phyloP scores from a whole-genome alignment of 2,329 filamentous ascomycete species.

The Ophiocordyceps camponoti-floridani region DNA sequence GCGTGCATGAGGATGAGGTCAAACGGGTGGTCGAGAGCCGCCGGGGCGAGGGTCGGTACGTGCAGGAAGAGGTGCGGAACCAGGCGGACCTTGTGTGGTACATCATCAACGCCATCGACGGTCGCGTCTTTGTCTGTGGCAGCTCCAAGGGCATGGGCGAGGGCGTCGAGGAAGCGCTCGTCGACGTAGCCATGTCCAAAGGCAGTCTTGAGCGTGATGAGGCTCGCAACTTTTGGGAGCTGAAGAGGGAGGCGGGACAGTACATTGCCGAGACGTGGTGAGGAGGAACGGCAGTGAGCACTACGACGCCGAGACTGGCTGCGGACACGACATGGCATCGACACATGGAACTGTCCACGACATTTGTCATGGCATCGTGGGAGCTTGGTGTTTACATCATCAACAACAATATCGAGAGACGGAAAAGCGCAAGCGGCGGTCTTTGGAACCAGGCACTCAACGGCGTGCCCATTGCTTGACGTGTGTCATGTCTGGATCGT shows the following conservation, averaged over 20 bases:
- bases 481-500: too few relatives aligned
- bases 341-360: too few relatives aligned
- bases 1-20: slow-evolving; percentile 74
- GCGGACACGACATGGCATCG: too few relatives aligned
- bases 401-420: neutral
- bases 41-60: slow-evolving; percentile 68
- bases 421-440: neutral
- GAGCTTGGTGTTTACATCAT: too few relatives aligned
- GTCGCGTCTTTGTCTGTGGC: slow-evolving; percentile 89
- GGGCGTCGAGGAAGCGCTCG: slow-evolving; percentile 72
- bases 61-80: slow-evolving; percentile 82
- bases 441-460: neutral
- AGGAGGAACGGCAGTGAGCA: neutral
- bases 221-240: slow-evolving; percentile 72
- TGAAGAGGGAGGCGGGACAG: slow-evolving; percentile 83
- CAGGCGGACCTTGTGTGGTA: slow-evolving; percentile 98
- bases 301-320: neutral
- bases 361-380: too few relatives aligned
- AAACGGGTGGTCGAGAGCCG: slow-evolving; percentile 67
- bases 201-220: slow-evolving; percentile 71
- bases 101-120: slow-evolving; percentile 90
- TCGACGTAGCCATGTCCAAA: slow-evolving; percentile 86
- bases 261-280: slow-evolving; percentile 79
- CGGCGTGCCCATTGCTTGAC: too few relatives aligned
- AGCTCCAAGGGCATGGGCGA: slow-evolving; percentile 95